Percentiles rank a stretch among this genome's conserved stretches.
Conservation (phyloP, 805 yeast species). For the Starmerella vaccinii region DNA sequence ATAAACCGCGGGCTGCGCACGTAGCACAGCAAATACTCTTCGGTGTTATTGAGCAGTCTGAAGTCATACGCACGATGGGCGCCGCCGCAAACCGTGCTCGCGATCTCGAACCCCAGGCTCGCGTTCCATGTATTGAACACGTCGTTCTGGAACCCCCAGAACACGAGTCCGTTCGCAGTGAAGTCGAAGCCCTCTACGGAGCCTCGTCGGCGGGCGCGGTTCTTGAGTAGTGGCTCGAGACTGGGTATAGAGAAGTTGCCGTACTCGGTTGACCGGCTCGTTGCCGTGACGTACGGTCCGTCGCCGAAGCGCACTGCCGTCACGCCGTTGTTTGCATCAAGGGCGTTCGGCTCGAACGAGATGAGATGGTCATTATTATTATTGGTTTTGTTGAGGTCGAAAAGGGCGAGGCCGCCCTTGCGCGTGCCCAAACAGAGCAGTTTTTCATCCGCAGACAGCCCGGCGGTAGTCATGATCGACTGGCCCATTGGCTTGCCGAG, state of each 20-base stretch:
- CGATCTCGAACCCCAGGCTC: constrained; percentile 57
- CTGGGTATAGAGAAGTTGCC: constrained; percentile 15
- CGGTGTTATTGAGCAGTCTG: constrained; percentile 25
- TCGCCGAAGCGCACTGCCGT: constrained; percentile 21
- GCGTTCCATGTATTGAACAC: constrained; percentile 76
- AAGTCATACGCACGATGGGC: constrained; percentile 76
- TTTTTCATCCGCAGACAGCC: background rate
- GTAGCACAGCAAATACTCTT: constrained; percentile 32
- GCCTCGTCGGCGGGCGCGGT: constrained; percentile 63
- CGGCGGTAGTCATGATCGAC: constrained; percentile 1
- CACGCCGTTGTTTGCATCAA: constrained; percentile 24
- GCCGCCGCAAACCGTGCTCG: constrained; percentile 76
- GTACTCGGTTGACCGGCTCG: constrained; percentile 26
- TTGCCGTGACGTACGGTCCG: constrained; percentile 12
- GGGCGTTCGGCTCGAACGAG: constrained; percentile 4
- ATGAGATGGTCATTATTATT: background rate
- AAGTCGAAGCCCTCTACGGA: constrained; percentile 56
- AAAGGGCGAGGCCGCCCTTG: constrained; percentile 11
- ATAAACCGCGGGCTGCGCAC: constrained; percentile 30
- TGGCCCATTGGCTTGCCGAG: background rate
- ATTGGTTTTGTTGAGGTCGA: background rate
- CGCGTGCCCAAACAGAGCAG: constrained; percentile 14
- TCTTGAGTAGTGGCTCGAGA: constrained; percentile 31
- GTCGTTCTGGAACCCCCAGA: constrained; percentile 77
- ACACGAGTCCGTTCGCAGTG: constrained; percentile 39